A percentile compares a stretch with the other conserved stretches of the same genome.
phyloP scores from a whole-genome alignment of 2,329 filamentous ascomycete genomes.

The Mycosphaerella sp. region DNA sequence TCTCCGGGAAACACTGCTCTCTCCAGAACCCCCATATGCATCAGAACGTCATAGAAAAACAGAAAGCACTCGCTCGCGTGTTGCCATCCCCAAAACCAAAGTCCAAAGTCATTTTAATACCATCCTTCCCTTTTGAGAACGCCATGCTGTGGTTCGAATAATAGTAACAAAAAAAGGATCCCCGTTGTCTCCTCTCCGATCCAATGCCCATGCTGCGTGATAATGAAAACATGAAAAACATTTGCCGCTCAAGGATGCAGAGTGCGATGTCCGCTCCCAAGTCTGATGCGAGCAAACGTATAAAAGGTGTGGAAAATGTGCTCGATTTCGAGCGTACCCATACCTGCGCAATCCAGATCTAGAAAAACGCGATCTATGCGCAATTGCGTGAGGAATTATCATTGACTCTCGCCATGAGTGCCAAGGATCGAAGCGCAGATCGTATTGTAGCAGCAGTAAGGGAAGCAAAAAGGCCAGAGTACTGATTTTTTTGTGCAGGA shows the following conservation, averaged over 20 bases:
- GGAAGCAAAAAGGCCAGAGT: constrained; percentile 1
- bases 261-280: background rate
- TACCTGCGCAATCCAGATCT: background rate
- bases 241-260: constrained; percentile 2
- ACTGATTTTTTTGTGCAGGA: constrained; percentile 11
- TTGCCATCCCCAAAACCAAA: background rate
- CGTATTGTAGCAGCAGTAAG: constrained; percentile 1
- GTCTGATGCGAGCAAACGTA: background rate
- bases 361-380: background rate
- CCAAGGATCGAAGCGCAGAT: background rate
- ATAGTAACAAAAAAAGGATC: constrained; percentile 6
- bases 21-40: background rate
- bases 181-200: background rate
- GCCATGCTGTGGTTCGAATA: constrained; percentile 11
- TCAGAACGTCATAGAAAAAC: constrained; percentile 1
- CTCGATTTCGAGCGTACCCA: background rate
- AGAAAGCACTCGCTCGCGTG: background rate
- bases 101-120: constrained; percentile 4
- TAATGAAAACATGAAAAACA: constrained; percentile 2
- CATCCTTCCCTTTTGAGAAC: constrained; percentile 3
- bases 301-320: background rate
- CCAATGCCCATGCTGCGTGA: constrained; percentile 9
- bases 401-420: background rate
- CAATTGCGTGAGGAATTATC: background rate
- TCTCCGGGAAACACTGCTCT: background rate